Conservation (phyloP, 306 rosid genomes). For the Calophaca sinica region DNA sequence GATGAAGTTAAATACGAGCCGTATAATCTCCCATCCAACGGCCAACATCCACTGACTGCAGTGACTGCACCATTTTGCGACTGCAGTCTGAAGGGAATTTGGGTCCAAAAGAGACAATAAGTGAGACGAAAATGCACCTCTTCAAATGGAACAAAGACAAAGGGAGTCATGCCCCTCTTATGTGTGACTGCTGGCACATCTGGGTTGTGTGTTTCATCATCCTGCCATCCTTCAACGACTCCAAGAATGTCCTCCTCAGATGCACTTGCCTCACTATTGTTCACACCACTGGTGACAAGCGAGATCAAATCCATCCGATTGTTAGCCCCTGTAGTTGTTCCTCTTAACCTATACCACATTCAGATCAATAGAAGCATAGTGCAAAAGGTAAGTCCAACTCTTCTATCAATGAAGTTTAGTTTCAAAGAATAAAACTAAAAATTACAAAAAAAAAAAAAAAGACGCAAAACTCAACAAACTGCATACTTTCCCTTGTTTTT, state of each 20-base stretch:
- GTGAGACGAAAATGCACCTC: slow-evolving; percentile 61
- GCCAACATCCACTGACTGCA: too few species aligned
- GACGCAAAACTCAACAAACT: slow-evolving; percentile 1
- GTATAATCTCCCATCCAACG: too few species aligned
- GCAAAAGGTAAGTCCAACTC: slow-evolving; percentile 30
- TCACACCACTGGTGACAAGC: slow-evolving; percentile 90
- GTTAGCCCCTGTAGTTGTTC: slow-evolving; percentile 82
- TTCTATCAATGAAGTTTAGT: slow-evolving; percentile 5
- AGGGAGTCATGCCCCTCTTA: slow-evolving; percentile 84
- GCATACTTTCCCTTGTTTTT: slow-evolving; percentile 25
- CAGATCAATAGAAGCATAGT: slow-evolving; percentile 30
- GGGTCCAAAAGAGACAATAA: background rate
- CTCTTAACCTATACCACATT: slow-evolving; percentile 71
- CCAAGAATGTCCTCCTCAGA: slow-evolving; percentile 86
- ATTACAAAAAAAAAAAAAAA: background rate
- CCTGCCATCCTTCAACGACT: slow-evolving; percentile 88
- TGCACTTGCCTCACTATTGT: slow-evolving; percentile 61
- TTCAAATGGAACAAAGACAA: slow-evolving; percentile 87
- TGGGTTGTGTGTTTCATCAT: slow-evolving; percentile 96
- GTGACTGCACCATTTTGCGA: too few species aligned
- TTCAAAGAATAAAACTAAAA: background rate
- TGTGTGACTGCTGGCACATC: slow-evolving; percentile 94
- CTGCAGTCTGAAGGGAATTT: too few species aligned
- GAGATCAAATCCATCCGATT: slow-evolving; percentile 92
- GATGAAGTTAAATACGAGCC: too few species aligned